A percentile compares a stretch with the other conserved stretches of the same genome.
These are phyloP conservation scores for Helotiales sp. DNA, from an alignment of 2,329 filamentous ascomycete genomes.

Conservation along the genomic window DNA sequence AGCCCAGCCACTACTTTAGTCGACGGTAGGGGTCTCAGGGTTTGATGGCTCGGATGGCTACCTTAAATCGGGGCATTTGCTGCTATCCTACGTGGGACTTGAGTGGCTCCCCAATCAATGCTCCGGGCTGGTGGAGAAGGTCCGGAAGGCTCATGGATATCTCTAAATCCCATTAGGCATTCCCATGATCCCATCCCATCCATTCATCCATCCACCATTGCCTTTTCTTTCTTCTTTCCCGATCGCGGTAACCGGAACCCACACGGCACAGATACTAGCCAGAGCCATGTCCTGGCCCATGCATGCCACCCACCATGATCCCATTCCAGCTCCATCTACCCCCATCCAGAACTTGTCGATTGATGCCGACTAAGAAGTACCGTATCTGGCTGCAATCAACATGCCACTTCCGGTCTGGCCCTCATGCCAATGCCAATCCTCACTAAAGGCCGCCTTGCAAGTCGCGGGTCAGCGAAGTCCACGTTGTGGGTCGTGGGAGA, in stretches of 20 bases:
- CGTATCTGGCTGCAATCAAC: neutral
- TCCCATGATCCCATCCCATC: neutral
- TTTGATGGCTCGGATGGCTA: too few relatives aligned
- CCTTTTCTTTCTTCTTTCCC: neutral
- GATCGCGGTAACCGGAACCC: neutral
- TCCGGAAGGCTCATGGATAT: constrained; percentile 7
- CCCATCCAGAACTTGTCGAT: neutral
- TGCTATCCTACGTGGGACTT: neutral
- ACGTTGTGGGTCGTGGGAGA: constrained; percentile 13
- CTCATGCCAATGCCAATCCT: neutral
- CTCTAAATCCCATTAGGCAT: constrained; percentile 14
- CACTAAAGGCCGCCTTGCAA: neutral
- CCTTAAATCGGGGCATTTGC: too few relatives aligned
- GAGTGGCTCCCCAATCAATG: neutral
- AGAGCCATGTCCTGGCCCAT: neutral
- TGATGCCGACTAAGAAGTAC: neutral
- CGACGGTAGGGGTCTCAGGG: too few relatives aligned
- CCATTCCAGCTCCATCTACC: neutral
- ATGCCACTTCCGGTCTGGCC: constrained; percentile 12
- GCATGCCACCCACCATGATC: neutral
- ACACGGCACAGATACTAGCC: constrained; percentile 2
- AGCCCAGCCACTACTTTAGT: neutral
- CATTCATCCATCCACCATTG: too few relatives aligned
- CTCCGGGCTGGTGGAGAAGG: neutral
- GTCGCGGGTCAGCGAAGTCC: neutral